These are phyloP conservation scores for Alternaria triticina DNA, from an alignment of 2,329 filamentous ascomycete genomes.

Conservation along the genomic window DNA sequence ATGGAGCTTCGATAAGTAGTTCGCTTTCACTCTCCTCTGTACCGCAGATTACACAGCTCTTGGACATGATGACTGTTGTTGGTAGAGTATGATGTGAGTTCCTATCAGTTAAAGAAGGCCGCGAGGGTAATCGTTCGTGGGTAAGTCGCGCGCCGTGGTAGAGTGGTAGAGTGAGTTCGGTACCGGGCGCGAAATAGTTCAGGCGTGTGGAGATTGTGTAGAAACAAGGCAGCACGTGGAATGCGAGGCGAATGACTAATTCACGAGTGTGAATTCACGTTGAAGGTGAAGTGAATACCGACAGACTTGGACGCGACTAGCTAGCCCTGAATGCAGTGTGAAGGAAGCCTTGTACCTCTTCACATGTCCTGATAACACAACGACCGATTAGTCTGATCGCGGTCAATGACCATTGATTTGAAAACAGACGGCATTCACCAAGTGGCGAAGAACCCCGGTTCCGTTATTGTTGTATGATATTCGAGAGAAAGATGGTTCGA, in stretches of 20 bases:
- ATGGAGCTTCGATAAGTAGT: conserved; percentile 27
- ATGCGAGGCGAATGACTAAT: background rate
- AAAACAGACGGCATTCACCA: background rate
- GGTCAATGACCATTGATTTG: background rate
- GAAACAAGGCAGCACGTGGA: background rate
- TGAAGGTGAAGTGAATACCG: background rate
- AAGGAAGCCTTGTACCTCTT: background rate
- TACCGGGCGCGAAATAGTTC: background rate
- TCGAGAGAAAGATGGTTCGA: background rate
- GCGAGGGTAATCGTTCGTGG: background rate
- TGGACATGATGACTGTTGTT: conserved; percentile 2
- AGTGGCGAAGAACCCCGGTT: background rate
- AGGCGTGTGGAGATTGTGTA: background rate
- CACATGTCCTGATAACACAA: background rate
- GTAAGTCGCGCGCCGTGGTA: background rate
- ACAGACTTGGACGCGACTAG: background rate
- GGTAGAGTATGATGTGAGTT: background rate
- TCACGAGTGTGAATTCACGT: background rate
- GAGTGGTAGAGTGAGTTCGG: background rate
- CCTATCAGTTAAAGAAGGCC: background rate
- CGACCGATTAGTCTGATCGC: background rate
- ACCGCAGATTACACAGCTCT: conserved; percentile 33
- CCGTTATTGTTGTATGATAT: background rate
- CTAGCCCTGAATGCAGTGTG: background rate
- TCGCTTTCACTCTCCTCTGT: conserved; percentile 23